Percentiles rank a stretch among this genome's conserved stretches.
Conservation (phyloP, 2,329 filamentous ascomycete species). For the Blastomyces parvus region DNA sequence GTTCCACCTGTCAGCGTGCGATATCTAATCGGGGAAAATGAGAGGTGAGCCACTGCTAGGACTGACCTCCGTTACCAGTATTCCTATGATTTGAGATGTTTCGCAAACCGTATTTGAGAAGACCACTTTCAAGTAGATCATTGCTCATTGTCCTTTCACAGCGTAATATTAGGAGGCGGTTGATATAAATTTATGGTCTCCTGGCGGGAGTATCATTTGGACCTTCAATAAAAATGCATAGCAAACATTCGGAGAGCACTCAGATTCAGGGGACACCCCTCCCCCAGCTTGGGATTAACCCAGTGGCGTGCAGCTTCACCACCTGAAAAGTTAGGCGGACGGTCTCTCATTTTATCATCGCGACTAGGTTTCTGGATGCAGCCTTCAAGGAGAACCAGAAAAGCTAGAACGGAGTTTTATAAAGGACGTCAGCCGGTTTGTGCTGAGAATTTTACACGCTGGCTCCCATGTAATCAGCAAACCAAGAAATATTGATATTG, state of each 20-base stretch:
- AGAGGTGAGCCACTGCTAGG: not conserved
- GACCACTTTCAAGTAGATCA: not conserved
- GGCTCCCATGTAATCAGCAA: not conserved
- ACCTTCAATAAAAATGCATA: not conserved
- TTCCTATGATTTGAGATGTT: not conserved
- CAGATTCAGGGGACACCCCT: not conserved
- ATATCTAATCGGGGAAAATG: not conserved
- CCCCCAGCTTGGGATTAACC: not conserved
- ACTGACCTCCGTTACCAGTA: not conserved
- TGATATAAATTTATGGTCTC: not conserved
- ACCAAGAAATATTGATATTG: not conserved
- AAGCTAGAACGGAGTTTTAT: not conserved
- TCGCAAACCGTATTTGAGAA: not conserved
- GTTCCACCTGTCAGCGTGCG: not conserved
- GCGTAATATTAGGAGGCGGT: not conserved
- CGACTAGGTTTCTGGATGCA: not conserved
- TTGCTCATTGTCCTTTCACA: not conserved
- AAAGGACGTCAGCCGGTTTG: not conserved
- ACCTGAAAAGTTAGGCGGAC: not conserved
- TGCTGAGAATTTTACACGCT: too few relatives aligned
- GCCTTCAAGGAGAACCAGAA: not conserved
- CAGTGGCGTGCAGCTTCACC: not conserved
- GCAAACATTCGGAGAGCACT: not conserved
- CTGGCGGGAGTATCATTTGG: not conserved
- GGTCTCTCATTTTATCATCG: not conserved